A percentile compares a stretch with the other conserved stretches of the same genome.
Evolutionary conservation across 1,139 yeast genomes (phyloP).

Genomic region (Sugiyamaella xylanicola): DNA sequence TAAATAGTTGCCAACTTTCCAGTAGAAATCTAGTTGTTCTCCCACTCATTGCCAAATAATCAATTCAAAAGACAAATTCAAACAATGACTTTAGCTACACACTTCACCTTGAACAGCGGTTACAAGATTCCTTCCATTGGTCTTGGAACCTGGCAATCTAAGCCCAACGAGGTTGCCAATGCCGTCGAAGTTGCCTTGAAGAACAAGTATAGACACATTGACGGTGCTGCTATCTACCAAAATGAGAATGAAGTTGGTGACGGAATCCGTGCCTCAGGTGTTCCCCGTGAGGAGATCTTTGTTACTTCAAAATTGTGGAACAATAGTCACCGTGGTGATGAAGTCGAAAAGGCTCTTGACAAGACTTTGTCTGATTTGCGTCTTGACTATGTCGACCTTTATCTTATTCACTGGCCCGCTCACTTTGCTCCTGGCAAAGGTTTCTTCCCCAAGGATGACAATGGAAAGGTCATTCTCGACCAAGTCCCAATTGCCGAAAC

Average conservation of each 20-base stretch:
- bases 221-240: constrained; percentile 61
- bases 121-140: constrained; percentile 51
- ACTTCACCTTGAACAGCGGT: constrained; percentile 38
- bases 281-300: constrained; percentile 63
- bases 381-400: constrained; percentile 70
- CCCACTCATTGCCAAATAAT: neutral
- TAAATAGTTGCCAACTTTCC: constrained; percentile 7
- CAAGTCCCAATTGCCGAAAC: constrained; percentile 73
- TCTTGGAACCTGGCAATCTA: constrained; percentile 65
- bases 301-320: constrained; percentile 85
- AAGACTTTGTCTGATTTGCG: constrained; percentile 61
- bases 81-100: constrained; percentile 17
- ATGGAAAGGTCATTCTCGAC: constrained; percentile 63
- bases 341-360: constrained; percentile 58
- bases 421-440: constrained; percentile 72
- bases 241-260: constrained; percentile 60
- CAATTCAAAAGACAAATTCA: neutral
- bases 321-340: constrained; percentile 60
- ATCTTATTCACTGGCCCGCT: constrained; percentile 61
- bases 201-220: constrained; percentile 63
- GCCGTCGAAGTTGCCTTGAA: constrained; percentile 52
- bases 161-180: constrained; percentile 39
- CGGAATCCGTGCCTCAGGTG: constrained; percentile 41
- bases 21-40: neutral
- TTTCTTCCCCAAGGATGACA: constrained; percentile 67